Evolutionary conservation across 345 rosid species (phyloP), one percentile per base, ranked within the genome.

Genomic region (Populus pruinosa): DNA sequence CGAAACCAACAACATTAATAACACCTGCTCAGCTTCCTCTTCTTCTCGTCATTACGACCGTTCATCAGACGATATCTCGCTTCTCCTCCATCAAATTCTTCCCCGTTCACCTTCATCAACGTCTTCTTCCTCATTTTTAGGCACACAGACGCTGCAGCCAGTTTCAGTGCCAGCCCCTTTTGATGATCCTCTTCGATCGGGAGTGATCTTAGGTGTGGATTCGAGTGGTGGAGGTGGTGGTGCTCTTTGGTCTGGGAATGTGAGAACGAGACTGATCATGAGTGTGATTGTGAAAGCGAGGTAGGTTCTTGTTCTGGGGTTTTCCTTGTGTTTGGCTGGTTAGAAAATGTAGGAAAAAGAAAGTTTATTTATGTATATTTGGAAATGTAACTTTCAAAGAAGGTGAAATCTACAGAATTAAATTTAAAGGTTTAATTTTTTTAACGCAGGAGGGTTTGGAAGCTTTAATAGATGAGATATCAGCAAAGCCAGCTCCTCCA

Each of bases 211-310:
- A 33, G 76, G 53, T 25, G 76, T 78, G 41, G 86, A 78, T 65
- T 70, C 44, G 20, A 29, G 53, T 66, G 83, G 74, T 56, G 56
- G 83, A 68, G 78, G 69, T 31, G 27, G 73, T 1, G 83, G 75
- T 2, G 83, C 82, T 50, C 76, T 53, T 67, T 70, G 82, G 43
- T 75, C 82, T 41, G 86, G 77, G 27, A 73, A 83, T 79, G 87
- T 27, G 73, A 81, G 64, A 63, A 75, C 35, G 7, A 90, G 49
- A 81, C 87, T 67, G 77, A 73, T 21, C 92, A 91, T 64, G 96
- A 89, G 77, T 87, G 87, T 72, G 97, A 94, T 23, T 87, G 89
- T 33, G 93, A 91, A 81, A 92, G 96, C 85, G 98, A 91, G 97
- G 98, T 91, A 10, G 75, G 14, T 77, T 73, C 21, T 12, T 36